These are phyloP conservation scores for Suhomyces yuchorum DNA, from an alignment of 1,139 yeast genomes.

Conservation along the genomic window DNA sequence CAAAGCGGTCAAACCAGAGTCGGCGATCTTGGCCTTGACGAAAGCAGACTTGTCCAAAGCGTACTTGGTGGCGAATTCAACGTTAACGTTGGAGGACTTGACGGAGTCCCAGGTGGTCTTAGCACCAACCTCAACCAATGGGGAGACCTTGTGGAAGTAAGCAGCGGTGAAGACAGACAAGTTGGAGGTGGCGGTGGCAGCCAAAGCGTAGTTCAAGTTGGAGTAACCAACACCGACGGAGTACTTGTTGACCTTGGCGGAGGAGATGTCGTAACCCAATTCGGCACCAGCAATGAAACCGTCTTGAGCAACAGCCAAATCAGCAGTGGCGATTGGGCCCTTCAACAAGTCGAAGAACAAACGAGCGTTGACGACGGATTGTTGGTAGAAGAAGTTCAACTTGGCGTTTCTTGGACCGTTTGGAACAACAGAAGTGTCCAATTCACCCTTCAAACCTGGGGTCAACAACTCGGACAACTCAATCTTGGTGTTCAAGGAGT, in stretches of 20 bases:
- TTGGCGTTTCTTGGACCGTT: conserved; percentile 87
- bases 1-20: conserved; percentile 92
- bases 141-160: conserved; percentile 94
- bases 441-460: conserved; percentile 93
- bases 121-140: conserved; percentile 94
- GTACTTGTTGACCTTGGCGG: conserved; percentile 92
- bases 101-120: conserved; percentile 94
- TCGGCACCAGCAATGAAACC: conserved; percentile 98
- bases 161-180: conserved; percentile 91
- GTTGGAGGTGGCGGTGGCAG: conserved; percentile 88
- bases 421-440: conserved; percentile 87
- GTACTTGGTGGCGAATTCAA: conserved; percentile 97
- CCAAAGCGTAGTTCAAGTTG: conserved; percentile 84
- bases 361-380: conserved; percentile 92
- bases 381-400: conserved; percentile 88
- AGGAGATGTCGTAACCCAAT: conserved; percentile 91
- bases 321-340: conserved; percentile 96
- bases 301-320: conserved; percentile 91
- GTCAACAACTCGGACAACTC: conserved; percentile 91
- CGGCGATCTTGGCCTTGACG: conserved; percentile 96
- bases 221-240: conserved; percentile 94
- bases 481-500: conserved; percentile 87
- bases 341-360: conserved; percentile 93
- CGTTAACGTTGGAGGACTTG: conserved; percentile 66
- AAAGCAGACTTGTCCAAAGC: conserved; percentile 82